Base-by-base conservation (phyloP, 225 moss, liverwort and hornwort species). In the Polytrichum formosum region DNA sequence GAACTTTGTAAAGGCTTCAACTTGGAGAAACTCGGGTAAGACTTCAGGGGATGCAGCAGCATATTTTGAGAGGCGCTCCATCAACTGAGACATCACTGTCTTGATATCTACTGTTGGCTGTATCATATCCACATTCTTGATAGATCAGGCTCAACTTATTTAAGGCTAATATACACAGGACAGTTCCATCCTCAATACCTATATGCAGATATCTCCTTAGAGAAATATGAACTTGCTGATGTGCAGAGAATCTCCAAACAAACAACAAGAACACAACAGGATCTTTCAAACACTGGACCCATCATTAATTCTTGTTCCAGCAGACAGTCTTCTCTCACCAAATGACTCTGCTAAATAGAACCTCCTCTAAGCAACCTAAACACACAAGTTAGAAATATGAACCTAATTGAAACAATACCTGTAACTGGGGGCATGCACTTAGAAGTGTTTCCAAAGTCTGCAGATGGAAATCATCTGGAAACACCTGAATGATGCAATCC, bases 401-500 rank as follows among this genome's bases (percentile, higher is more conserved):
- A 63, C 58, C 26, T 23, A 5, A 63, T 16, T 28, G 16, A 26
- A 26, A 23, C 62, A 63, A 54, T 77, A 97, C 97, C 94, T 94
- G 94, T 65, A 98, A 82, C 61, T 98, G 97, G 55, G 97, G 97
- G 67, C 97, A 98, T 64, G 97, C 97, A 62, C 92, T 90, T 17
- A 98, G 80, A 76, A 98, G 97, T 68, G 97, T 94, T 83, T 98
- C 97, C 80, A 98, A 79, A 25, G 97, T 98, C 82, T 94, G 97
- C 77, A 98, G 85, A 77, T 98, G 97, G 71, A 98, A 98, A 79
- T 98, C 94, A 69, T 98, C 97, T 66, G 97, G 97, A 80, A 94
- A 98, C 73, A 98, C 97, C 80, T 98, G 97, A 76, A 98, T 98
- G 75, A 98, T 98, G 83, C 97, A 98, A 70, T 98, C 97, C 94